Base-by-base conservation (phyloP, 2,329 filamentous ascomycete genomes). In the Alternaria infectoria region DNA sequence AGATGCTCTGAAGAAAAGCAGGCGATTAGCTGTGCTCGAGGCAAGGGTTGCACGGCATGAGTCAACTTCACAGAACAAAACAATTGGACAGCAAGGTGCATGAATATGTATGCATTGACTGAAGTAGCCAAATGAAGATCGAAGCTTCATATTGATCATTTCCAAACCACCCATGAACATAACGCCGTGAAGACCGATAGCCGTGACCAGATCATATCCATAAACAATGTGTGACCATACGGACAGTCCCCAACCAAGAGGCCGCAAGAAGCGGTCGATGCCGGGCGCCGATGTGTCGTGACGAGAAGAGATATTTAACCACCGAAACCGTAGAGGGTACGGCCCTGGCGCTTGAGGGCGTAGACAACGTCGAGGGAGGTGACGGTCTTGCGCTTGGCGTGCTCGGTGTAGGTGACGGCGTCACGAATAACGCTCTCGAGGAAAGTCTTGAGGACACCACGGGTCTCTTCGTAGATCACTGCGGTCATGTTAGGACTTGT, bases 261-360 rank as follows among this genome's bases (percentile, higher is more conserved):
- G 51, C 58, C 40, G 52, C 54, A 32, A 59, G 59, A 32, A 47
- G 62, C 28, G 40, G 57, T 62, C 58, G 62, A 57, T 57, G 47
- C 55, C 67, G 62, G 52, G 57, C 13, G 50, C 49, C 55, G 47
- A 64, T 47, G 62, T 56, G 54, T 54, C 61, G 65, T 66, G 60
- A 69, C 65, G 55, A 61, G 55, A 63, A 63, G 60, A 71, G 61
- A 62, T 57, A 77, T 77, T 89, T 92, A 95, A 88, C 91, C 92
- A 87, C 92, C 92, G 88, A 94, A 94, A 86, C 92, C 91, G 87
- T 94, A 95, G 71, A 94, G 90, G 80, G 91, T 82, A 68, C 91
- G 86, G 78, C 88, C 88, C 82, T 90, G 88, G 78, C 88, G 83
- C 85, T 90, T 88, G 69, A 88, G 82, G 61, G 86, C 86, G 74